Base-by-base conservation (phyloP, 2,329 filamentous ascomycete species). In the Bretziella fagacearum region DNA sequence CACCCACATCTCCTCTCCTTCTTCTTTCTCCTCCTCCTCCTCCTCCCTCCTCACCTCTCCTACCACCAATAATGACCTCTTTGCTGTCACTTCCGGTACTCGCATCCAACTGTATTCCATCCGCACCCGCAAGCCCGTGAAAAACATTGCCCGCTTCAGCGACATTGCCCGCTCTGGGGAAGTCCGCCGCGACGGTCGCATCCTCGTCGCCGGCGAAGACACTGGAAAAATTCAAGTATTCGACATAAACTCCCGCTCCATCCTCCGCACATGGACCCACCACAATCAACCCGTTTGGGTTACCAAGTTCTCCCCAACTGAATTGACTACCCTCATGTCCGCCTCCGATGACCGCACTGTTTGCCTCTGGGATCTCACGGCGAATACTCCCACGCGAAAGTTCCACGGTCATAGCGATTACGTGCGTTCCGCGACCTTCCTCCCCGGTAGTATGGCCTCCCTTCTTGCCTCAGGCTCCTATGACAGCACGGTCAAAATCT, bases 271-370 rank as follows among this genome's bases (percentile, higher is more conserved):
- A 44, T 98, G 91, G 89, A 78, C 80, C 53, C 77, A 87, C 55
- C 89, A 96, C 66, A 87, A 86, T 65, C 87, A 93, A 69, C 84
- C 91, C 11, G 84, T 93, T 20, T 95, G 89, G 80, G 77, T 81
- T 20, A 89, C 86, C 39, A 81, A 81, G 61, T 98, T 93, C 73
- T 89, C 84, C n/a, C 85, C 86, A 1, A 73, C 72, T n/a, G 81
- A 91, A 52, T 71, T 87, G 53, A 98, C 91, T 1, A 77, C 77
- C 3, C 67, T 96, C 51, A 80, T 98, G 71, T 93, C 82, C 58
- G 81, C 84, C 45, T 86, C 83, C 60, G 91, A 98, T 61, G 91
- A 98, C 64, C 79, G 79, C 56, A 95, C 87, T 3, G 87, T 98
- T 44, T 75, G 87, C 46, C 65, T 96, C 48, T 98, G 93, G 93